Conservation (phyloP, 768 basidiomycete genomes). For the Kwoniella dendrophila region DNA sequence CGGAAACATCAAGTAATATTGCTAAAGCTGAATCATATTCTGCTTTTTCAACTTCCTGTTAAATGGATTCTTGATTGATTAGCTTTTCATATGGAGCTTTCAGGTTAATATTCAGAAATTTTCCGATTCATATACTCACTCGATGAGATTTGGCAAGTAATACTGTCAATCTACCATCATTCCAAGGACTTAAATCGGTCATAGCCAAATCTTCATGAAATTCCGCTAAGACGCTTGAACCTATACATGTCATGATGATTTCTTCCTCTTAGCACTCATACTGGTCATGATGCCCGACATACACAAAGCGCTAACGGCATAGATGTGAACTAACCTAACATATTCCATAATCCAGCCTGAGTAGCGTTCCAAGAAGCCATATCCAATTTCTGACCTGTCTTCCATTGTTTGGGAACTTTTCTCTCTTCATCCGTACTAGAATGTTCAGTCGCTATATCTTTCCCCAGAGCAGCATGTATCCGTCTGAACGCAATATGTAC, state of each 20-base stretch:
- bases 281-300: no score
- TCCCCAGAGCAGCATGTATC: conserved; percentile 34
- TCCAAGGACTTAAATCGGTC: conserved; percentile 9
- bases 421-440: conserved; percentile 19
- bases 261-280: no score
- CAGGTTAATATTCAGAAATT: background rate
- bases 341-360: conserved; percentile 48
- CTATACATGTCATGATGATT: conserved; percentile 22
- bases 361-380: conserved; percentile 39
- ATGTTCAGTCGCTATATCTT: conserved; percentile 7
- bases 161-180: conserved; percentile 36
- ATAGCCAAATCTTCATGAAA: conserved; percentile 48
- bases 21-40: conserved; percentile 37
- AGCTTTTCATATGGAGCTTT: background rate
- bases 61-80: background rate
- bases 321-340: conserved; percentile 37
- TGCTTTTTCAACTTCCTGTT: conserved; percentile 25
- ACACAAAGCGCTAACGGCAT: no score
- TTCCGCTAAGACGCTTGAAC: conserved; percentile 28
- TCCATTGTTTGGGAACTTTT: conserved; percentile 17
- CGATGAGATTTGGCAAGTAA: conserved; percentile 36
- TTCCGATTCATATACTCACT: no score
- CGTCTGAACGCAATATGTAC: conserved; percentile 44
- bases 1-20: conserved; percentile 26
- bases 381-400: conserved; percentile 28